Percentiles rank a stretch among this genome's conserved stretches.
phyloP scores from a whole-genome alignment of 2,329 filamentous ascomycete species.

The Phaeosphaeriaceae sp. region DNA sequence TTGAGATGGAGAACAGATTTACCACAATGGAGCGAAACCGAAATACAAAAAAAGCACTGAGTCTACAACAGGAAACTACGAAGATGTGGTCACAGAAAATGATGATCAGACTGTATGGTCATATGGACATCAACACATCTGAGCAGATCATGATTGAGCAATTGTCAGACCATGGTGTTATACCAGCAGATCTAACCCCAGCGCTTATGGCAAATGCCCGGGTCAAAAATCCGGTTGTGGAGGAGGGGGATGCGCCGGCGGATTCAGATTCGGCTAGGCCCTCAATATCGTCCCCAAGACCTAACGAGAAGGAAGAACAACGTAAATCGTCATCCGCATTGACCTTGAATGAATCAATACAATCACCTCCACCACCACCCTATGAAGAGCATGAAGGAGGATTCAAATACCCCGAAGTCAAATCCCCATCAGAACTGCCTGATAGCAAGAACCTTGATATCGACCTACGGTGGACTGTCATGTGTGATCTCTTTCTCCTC shows the following conservation, averaged over 20 bases:
- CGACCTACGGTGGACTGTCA: slow-evolving; percentile 93
- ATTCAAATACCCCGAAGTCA: slow-evolving; percentile 78
- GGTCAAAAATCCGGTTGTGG: slow-evolving; percentile 89
- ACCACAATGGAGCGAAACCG: slow-evolving; percentile 68
- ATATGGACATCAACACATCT: slow-evolving; percentile 92
- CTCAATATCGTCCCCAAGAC: slow-evolving; percentile 42
- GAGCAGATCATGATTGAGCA: slow-evolving; percentile 99
- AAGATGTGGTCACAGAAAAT: slow-evolving; percentile 98
- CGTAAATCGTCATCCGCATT: slow-evolving; percentile 40
- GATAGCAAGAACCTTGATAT: slow-evolving; percentile 87
- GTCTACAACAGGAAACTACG: slow-evolving; percentile 74
- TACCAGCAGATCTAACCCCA: slow-evolving; percentile 81
- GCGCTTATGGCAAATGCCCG: slow-evolving; percentile 89
- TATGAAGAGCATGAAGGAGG: slow-evolving; percentile 71
- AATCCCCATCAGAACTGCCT: slow-evolving; percentile 81
- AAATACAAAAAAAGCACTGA: slow-evolving; percentile 73
- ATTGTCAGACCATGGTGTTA: slow-evolving; percentile 87
- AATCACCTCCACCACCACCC: slow-evolving; percentile 61
- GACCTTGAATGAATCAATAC: slow-evolving; percentile 39
- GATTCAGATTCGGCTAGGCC: slow-evolving; percentile 40
- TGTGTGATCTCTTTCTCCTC: slow-evolving; percentile 93
- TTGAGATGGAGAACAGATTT: slow-evolving; percentile 74
- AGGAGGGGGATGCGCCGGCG: slow-evolving; percentile 40
- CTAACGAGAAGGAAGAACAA: slow-evolving; percentile 27
- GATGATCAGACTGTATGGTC: slow-evolving; percentile 91